phyloP scores from a whole-genome alignment of 257 asterid genomes.

The Echites panduratus region DNA sequence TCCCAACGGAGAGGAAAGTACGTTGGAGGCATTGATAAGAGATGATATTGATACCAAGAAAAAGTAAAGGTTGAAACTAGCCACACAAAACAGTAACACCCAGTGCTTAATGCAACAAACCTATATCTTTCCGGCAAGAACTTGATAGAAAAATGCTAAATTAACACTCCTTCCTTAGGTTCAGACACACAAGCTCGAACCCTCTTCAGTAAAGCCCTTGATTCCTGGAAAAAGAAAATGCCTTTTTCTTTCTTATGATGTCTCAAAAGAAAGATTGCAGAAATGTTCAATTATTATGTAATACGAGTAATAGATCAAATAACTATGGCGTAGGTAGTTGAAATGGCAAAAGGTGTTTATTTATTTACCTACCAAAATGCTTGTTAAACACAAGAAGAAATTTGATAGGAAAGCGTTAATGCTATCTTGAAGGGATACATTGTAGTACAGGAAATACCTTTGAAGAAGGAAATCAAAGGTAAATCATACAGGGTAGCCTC shows the following conservation, averaged over 20 bases:
- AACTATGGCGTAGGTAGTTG: background rate
- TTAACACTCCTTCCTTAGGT: background rate
- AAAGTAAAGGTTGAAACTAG: background rate
- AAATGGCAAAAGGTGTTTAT: background rate
- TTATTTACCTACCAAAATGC: background rate
- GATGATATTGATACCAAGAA: background rate
- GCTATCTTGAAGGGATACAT: background rate
- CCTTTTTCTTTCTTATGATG: background rate
- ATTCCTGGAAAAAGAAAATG: background rate
- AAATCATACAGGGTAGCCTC: background rate
- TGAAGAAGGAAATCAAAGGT: background rate
- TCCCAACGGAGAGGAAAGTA: slow-evolving; percentile 97
- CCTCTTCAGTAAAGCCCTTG: background rate
- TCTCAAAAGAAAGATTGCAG: background rate
- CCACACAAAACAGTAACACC: slow-evolving; percentile 4
- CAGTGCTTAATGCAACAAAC: slow-evolving; percentile 2
- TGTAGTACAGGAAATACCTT: background rate
- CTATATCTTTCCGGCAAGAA: slow-evolving; percentile 5
- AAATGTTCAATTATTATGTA: background rate
- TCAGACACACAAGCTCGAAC: background rate
- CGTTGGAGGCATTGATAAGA: slow-evolving; percentile 45
- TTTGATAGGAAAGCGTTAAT: background rate
- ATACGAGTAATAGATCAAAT: background rate
- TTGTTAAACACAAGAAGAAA: background rate
- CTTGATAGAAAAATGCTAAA: background rate